Conservation (phyloP, 1,284 basidiomycete species). For the Trametes sp. region DNA sequence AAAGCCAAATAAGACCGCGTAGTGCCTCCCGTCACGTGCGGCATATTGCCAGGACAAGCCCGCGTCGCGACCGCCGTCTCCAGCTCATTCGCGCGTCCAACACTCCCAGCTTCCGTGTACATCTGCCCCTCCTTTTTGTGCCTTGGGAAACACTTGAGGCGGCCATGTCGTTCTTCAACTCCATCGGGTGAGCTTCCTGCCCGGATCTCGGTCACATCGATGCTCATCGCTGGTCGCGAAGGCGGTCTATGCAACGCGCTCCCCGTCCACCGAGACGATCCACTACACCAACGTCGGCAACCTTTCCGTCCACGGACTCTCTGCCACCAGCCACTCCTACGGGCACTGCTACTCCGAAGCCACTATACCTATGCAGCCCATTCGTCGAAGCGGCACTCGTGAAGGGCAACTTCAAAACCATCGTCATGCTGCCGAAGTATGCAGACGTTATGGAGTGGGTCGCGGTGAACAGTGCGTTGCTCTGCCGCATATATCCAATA, state of each 20-base stretch:
- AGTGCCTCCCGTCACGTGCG: constrained; percentile 26
- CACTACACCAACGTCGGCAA: constrained; percentile 73
- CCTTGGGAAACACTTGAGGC: neutral
- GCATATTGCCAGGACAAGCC: constrained; percentile 13
- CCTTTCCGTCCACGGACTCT: constrained; percentile 57
- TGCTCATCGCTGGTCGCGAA: constrained; percentile 38
- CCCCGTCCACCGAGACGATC: constrained; percentile 71
- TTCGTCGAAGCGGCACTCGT: constrained; percentile 98
- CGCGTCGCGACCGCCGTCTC: constrained; percentile 27
- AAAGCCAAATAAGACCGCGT: constrained; percentile 33
- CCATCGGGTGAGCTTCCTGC: constrained; percentile 62
- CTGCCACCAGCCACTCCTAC: constrained; percentile 50
- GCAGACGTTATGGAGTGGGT: constrained; percentile 99
- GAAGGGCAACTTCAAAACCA: constrained; percentile 98
- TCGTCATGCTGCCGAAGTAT: constrained; percentile 97
- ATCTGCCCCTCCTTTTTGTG: neutral
- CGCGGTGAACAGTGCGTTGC: constrained; percentile 87
- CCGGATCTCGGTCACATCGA: constrained; percentile 12
- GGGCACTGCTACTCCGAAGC: constrained; percentile 60
- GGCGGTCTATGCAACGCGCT: constrained; percentile 74
- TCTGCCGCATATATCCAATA: constrained; percentile 4
- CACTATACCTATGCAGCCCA: constrained; percentile 91
- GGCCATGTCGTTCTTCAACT: constrained; percentile 80
- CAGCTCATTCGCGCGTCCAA: constrained; percentile 12
- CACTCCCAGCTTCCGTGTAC: neutral